Evolutionary conservation across 2,329 filamentous ascomycete species (phyloP).

Genomic region (Paecilomyces formosus): DNA sequence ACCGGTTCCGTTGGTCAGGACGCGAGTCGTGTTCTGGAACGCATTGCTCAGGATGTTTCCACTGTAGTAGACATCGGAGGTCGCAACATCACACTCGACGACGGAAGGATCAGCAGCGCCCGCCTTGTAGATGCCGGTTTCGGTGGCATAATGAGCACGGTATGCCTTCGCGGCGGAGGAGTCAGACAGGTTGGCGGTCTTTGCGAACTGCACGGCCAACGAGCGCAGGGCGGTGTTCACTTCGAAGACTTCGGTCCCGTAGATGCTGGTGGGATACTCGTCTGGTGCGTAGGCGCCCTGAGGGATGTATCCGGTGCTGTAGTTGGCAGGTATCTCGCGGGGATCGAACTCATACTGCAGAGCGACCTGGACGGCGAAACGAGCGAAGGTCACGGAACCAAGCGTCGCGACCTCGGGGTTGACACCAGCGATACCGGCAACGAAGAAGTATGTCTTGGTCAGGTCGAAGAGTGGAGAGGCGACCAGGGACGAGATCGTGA

Average conservation of each 20-base stretch:
- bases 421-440: slow-evolving; percentile 67
- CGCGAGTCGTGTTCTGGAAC: slow-evolving; percentile 56
- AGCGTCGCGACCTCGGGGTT: slow-evolving; percentile 62
- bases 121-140: slow-evolving; percentile 27
- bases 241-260: slow-evolving; percentile 65
- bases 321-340: slow-evolving; percentile 59
- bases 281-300: slow-evolving; percentile 51
- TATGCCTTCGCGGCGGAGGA: slow-evolving; percentile 44
- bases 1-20: slow-evolving; percentile 62
- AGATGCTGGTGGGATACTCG: slow-evolving; percentile 52
- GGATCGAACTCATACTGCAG: slow-evolving; percentile 69
- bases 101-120: slow-evolving; percentile 47
- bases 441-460: slow-evolving; percentile 60
- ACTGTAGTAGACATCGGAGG: slow-evolving; percentile 65
- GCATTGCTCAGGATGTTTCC: slow-evolving; percentile 53
- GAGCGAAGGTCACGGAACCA: slow-evolving; percentile 58
- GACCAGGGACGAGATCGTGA: slow-evolving; percentile 57
- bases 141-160: slow-evolving; percentile 44
- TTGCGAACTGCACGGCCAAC: slow-evolving; percentile 45
- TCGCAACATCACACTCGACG: slow-evolving; percentile 59
- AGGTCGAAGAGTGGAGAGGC: slow-evolving; percentile 58
- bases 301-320: slow-evolving; percentile 61
- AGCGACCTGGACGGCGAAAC: slow-evolving; percentile 65
- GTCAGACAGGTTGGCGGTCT: slow-evolving; percentile 47
- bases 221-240: slow-evolving; percentile 53